A percentile compares a stretch with the other conserved stretches of the same genome.
Conservation (phyloP, 805 yeast species). For the Saccharomycopsis malanga region DNA sequence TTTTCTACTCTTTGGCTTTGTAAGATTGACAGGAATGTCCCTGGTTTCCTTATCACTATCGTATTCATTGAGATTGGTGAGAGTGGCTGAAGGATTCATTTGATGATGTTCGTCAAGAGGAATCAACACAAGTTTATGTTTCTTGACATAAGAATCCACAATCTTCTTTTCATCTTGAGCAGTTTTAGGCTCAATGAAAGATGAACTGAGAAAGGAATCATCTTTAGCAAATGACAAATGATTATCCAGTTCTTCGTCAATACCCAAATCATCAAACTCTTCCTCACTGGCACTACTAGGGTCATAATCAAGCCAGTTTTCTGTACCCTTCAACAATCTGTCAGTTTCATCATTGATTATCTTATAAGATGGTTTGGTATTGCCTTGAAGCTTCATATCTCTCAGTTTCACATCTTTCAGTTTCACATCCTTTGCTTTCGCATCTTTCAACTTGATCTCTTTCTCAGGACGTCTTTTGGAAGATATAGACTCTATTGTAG, state of each 20-base stretch:
- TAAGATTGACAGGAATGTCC: neutral
- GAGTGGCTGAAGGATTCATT: constrained; percentile 6
- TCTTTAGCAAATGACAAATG: neutral
- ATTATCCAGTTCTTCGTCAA: constrained; percentile 8
- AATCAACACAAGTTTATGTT: constrained; percentile 15
- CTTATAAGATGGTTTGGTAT: neutral
- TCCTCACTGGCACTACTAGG: neutral
- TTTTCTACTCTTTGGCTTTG: constrained; percentile 16
- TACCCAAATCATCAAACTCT: constrained; percentile 7
- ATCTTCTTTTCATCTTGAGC: constrained; percentile 8
- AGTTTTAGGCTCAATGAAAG: neutral
- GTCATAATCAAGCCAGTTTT: constrained; percentile 19
- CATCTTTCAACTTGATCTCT: neutral
- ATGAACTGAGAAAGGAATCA: neutral
- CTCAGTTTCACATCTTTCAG: constrained; percentile 2
- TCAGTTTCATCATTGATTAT: constrained; percentile 21
- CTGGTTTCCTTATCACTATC: neutral
- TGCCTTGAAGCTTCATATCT: constrained; percentile 7
- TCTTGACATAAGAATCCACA: constrained; percentile 17
- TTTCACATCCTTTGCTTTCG: constrained; percentile 1
- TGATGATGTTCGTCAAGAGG: constrained; percentile 10
- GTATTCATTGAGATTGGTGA: constrained; percentile 3
- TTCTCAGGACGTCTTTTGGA: neutral
- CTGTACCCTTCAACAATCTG: constrained; percentile 16
- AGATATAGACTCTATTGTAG: neutral